Base-by-base conservation (phyloP, 139 green algal genomes). In the Eudorina sp. region DNA sequence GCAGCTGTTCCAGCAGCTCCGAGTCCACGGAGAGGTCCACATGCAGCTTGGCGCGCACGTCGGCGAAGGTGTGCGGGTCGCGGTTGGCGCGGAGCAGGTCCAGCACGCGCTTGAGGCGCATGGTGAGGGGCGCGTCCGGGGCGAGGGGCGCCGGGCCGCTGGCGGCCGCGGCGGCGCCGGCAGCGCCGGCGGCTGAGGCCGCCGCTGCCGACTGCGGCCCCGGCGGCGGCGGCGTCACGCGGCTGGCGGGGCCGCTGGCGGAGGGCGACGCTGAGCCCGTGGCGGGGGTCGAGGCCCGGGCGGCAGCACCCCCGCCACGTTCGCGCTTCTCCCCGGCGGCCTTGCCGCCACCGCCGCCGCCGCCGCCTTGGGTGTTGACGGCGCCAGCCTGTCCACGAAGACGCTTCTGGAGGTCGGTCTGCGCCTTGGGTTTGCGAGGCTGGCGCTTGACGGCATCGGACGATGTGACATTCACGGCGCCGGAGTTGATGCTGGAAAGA, bases 351-450 rank as follows among this genome's bases (percentile, higher is more conserved):
- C n/a, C n/a, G n/a, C n/a, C n/a, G n/a, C n/a, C n/a, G n/a, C n/a
- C n/a, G n/a, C n/a, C n/a, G 48, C 8, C 75, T n/a, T 62, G 45
- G n/a, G 51, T 36, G 80, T 86, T 86, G 43, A 86, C 60, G 29
- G 62, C 80, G 3, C 43, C 43, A 0, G 80, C 60, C 13, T 76
- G 60, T 11, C 80, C 80, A 4, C 80, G 80, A 13, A 86, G 60
- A 14, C 62, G 41, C 21, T 86, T 86, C 3, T 46, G 29, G 2
- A 86, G 60, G 29, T 86, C 80, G 41, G 27, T 77, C 60, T 86
- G 80, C 60, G 60, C 53, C 62, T 86, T 86, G n/a, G 60, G 53
- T 43, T 86, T 86, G 41, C 80, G 80, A 11, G 62, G 60, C 60
- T 86, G 80, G 18, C 80, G 80, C n/a, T 86, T 86, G 18, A 46